Base-by-base conservation (phyloP, 1,139 yeast species). In the Casaregolazyma lundiana region DNA sequence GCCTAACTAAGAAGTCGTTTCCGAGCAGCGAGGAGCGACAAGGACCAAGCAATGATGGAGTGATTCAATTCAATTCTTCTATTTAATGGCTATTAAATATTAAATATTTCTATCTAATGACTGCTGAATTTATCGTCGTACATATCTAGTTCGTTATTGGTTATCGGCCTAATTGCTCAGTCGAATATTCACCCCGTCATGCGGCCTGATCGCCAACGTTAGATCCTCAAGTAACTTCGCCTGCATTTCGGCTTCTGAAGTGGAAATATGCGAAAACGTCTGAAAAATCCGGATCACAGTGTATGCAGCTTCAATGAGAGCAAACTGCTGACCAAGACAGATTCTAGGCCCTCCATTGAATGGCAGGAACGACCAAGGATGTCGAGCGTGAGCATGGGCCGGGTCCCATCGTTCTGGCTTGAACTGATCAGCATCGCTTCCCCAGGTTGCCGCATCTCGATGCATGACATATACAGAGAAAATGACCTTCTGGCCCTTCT, bases 261-360 rank as follows among this genome's bases (percentile, higher is more conserved):
- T 24, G 9, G 30, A 26, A 29, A 56, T 43, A 35, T 45, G 49
- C 6, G 43, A 45, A 41, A 54, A 58, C 17, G 52, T 47, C 58
- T 73, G 77, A 26, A 63, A 59, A 43, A 77, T 57, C 47, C 81
- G 63, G 13, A 67, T 68, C 35, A 72, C 54, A 7, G 72, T 70
- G 51, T 75, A 77, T 3, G 75, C 66, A 3, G 78, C 77, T 60
- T 78, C 83, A 15, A 80, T 76, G 49, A 77, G 68, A 1, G 81
- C 81, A 61, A 74, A 76, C 58, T 76, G 81, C 61, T 77, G 81
- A 15, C 82, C 83, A 43, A 77, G 64, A 55, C 83, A 78, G 47
- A 77, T 77, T 48, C 83, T 66, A 24, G 83, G 82, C 4, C 83
- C 83, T 42, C 81, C 82, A 54, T 77, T 77, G 65, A 76, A 77